phyloP scores from a whole-genome alignment of 495 filamentous ascomycete species.

The Bathelium albidoporum region DNA sequence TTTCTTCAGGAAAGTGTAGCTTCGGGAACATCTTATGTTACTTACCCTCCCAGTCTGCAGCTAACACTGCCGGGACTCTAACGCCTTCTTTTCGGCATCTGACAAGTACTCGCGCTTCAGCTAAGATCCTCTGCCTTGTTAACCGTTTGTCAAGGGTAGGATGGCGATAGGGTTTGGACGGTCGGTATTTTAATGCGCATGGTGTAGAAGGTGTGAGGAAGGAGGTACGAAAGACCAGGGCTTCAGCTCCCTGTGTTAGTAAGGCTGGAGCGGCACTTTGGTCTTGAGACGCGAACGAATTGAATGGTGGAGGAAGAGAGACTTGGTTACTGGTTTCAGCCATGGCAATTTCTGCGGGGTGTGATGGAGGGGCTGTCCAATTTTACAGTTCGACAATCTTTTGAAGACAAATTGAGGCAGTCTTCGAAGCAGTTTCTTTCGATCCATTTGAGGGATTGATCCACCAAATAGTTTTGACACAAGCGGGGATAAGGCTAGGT shows the following conservation, averaged over 20 bases:
- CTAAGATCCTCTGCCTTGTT: slow-evolving; percentile 72
- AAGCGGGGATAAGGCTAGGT: no score
- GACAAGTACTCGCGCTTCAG: slow-evolving; percentile 75
- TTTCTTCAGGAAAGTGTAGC: background rate
- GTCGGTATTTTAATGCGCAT: slow-evolving; percentile 85
- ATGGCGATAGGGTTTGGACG: slow-evolving; percentile 86
- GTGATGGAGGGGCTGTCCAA: background rate
- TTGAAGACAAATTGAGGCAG: background rate
- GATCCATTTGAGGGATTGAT: no score
- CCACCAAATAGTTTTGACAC: no score
- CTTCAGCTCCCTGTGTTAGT: slow-evolving; percentile 89
- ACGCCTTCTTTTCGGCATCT: slow-evolving; percentile 68
- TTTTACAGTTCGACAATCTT: no score
- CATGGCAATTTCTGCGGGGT: background rate
- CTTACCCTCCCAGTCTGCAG: slow-evolving; percentile 51
- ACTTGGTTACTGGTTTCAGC: background rate
- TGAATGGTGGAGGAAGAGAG: slow-evolving; percentile 56
- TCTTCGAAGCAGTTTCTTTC: background rate
- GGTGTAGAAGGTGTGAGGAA: slow-evolving; percentile 60
- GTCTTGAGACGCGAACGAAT: slow-evolving; percentile 41
- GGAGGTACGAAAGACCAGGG: slow-evolving; percentile 77
- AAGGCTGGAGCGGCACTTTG: slow-evolving; percentile 28
- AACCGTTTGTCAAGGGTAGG: slow-evolving; percentile 79
- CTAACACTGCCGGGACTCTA: slow-evolving; percentile 65
- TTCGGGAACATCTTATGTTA: slow-evolving; percentile 3